Evolutionary conservation across 192 early-diverging fungal genomes (phyloP).

Genomic region (Coemansia sp.): DNA sequence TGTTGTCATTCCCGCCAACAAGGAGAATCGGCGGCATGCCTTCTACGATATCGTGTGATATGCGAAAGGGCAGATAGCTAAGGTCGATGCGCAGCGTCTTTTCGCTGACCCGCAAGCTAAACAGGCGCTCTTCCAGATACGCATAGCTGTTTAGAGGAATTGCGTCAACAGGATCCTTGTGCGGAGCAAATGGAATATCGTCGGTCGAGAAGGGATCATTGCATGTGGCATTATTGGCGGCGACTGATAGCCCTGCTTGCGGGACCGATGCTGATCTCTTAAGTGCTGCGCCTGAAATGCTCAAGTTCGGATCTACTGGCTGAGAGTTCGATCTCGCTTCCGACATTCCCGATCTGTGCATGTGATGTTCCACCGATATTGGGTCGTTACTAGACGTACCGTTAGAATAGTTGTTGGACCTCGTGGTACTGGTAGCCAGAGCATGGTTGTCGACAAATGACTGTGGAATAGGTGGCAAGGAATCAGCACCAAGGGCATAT

Average conservation of each 20-base stretch:
- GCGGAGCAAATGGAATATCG: not conserved
- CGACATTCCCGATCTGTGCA: not conserved
- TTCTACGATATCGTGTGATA: conserved; percentile 46
- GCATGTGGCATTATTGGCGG: not conserved
- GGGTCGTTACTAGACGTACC: not conserved
- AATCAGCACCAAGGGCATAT: conserved; percentile 45
- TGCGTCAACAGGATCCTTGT: not conserved
- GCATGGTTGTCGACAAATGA: conserved; percentile 41
- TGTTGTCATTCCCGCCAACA: conserved; percentile 51
- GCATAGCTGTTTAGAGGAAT: conserved; percentile 45
- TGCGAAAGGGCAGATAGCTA: conserved; percentile 51
- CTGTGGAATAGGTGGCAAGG: conserved; percentile 32
- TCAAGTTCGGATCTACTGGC: not conserved
- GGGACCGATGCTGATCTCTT: conserved; percentile 3
- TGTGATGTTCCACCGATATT: not conserved
- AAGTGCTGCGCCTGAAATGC: not conserved
- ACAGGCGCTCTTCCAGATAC: conserved; percentile 52
- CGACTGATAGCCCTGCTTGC: not conserved
- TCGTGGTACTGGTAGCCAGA: not conserved
- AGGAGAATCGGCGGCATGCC: conserved; percentile 47
- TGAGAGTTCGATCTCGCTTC: conserved; percentile 5
- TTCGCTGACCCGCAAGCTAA: conserved; percentile 22
- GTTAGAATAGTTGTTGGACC: not conserved
- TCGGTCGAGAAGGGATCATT: not conserved
- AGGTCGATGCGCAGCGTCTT: conserved; percentile 28